Evolutionary conservation across 2,329 filamentous ascomycete species (phyloP), one percentile per base, ranked within the genome.

Genomic region (Blastomyces percursus): DNA sequence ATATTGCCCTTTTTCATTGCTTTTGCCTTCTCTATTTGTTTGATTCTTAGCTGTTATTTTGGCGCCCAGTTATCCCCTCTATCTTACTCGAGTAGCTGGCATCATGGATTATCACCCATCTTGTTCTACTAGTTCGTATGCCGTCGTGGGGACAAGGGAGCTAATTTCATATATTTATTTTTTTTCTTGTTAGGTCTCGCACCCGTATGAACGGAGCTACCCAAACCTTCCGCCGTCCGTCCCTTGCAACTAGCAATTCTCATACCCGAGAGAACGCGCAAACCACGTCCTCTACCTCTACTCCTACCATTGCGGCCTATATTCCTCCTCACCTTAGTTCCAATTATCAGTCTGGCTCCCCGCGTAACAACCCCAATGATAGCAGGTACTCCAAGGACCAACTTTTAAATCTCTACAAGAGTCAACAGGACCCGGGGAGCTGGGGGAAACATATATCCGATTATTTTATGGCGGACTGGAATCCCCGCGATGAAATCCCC

Each of bases 371-470:
- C 63, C 76, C 78, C 61, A 71, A 74, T 51, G 81, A 84, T 58
- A 78, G 80, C 64, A 86, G 88, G 68, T 96, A 95, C 75, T 85
- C 85, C 66, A 90, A 87, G 74, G 89, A 92, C 2, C 85, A 95
- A 67, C 79, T 96, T 65, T 79, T 96, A 63, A 84, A 86, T 62
- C 83, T 96, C 67, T 93, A 85, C 75, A 84, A 82, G 68, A 75
- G 76, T 63, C 82, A 86, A 69, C 77, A 78, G 65, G 79, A 82
- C 68, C 78, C 79, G 51, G 79, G 81, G 55, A 75, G 75, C 61
- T 79, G 83, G 65, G 81, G 80, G 60, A 82, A 84, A 64, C 83
- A 86, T 66, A 78, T 91, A 48, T 81, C 86, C 55, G 80, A 81
- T 64, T 81, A 95, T 62, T 92, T 88, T 71, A 83, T 88, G 69